phyloP scores from a whole-genome alignment of 352 stramenopile species.

The Phytophthora foliorum region DNA sequence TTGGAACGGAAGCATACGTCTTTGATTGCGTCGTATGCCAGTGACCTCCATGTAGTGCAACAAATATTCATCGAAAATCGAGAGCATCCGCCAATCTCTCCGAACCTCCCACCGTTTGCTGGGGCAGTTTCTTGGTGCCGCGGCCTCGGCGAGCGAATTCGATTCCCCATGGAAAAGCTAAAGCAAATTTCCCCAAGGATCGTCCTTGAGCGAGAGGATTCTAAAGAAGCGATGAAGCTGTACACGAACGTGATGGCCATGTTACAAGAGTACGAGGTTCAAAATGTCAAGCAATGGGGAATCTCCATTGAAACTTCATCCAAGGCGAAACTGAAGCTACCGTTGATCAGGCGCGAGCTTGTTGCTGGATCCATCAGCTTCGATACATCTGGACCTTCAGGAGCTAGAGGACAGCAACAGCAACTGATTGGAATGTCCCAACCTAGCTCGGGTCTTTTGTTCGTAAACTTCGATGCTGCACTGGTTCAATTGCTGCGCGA shows the following conservation, averaged over 20 bases:
- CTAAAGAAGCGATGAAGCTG: constrained; percentile 91
- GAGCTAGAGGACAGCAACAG: constrained; percentile 19
- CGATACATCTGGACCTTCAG: constrained; percentile 9
- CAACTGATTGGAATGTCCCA: constrained; percentile 21
- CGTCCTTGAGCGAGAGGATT: constrained; percentile 91
- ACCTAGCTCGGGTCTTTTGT: constrained; percentile 43
- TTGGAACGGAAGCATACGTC: constrained; percentile 89
- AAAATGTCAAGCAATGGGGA: constrained; percentile 85
- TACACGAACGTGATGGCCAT: constrained; percentile 91
- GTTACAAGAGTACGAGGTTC: constrained; percentile 85
- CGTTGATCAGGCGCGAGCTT: constrained; percentile 76
- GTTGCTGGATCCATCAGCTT: constrained; percentile 16
- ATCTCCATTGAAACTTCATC: constrained; percentile 84
- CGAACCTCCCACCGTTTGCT: constrained; percentile 91
- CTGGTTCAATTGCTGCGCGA: constrained; percentile 93
- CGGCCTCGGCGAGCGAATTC: constrained; percentile 88
- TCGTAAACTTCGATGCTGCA: constrained; percentile 93
- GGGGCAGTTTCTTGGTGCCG: constrained; percentile 93
- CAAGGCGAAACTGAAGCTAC: constrained; percentile 90
- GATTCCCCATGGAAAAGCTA: constrained; percentile 91
- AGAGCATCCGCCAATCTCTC: constrained; percentile 87
- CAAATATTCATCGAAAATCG: constrained; percentile 92
- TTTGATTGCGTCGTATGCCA: constrained; percentile 83
- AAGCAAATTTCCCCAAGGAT: constrained; percentile 78
- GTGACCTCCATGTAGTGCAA: constrained; percentile 88